Evolutionary conservation across 345 rosid species (phyloP).

Genomic region (Lepidium aucheri): DNA sequence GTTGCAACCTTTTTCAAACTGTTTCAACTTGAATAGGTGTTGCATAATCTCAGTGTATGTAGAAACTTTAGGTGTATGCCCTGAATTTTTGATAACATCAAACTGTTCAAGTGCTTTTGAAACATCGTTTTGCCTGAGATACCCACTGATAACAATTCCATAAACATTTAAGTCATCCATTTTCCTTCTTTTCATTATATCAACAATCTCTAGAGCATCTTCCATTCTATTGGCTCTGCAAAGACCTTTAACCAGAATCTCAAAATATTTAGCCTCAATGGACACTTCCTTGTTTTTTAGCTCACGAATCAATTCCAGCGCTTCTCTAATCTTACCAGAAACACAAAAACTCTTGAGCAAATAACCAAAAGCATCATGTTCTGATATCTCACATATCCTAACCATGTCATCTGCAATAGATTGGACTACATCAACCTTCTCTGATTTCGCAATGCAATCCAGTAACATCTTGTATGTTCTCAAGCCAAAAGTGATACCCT

Average conservation of each 20-base stretch:
- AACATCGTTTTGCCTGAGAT: slow-evolving; percentile 48
- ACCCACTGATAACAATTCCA: slow-evolving; percentile 49
- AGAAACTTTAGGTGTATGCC: slow-evolving; percentile 37
- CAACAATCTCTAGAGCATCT: slow-evolving; percentile 71
- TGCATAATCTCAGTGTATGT: slow-evolving; percentile 71
- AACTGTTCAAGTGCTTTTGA: slow-evolving; percentile 52
- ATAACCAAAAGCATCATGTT: slow-evolving; percentile 40
- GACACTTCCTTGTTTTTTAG: slow-evolving; percentile 42
- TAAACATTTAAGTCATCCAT: slow-evolving; percentile 41
- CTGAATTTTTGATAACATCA: slow-evolving; percentile 44
- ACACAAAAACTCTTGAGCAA: slow-evolving; percentile 60
- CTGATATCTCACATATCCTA: slow-evolving; percentile 40
- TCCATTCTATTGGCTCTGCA: slow-evolving; percentile 51
- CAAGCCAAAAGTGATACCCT: slow-evolving; percentile 42
- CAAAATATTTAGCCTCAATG: slow-evolving; percentile 43
- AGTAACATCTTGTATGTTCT: slow-evolving; percentile 49
- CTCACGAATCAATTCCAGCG: slow-evolving; percentile 51
- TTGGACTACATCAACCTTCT: slow-evolving; percentile 39
- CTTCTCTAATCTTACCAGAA: slow-evolving; percentile 68
- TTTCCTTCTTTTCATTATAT: slow-evolving; percentile 54
- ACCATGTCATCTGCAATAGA: slow-evolving; percentile 59
- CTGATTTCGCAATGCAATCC: slow-evolving; percentile 39
- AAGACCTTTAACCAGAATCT: slow-evolving; percentile 66
- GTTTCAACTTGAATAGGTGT: slow-evolving; percentile 39
- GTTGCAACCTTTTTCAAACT: slow-evolving; percentile 48